Base-by-base conservation (phyloP, 805 yeast genomes). In the Myxozyma sirexii region DNA sequence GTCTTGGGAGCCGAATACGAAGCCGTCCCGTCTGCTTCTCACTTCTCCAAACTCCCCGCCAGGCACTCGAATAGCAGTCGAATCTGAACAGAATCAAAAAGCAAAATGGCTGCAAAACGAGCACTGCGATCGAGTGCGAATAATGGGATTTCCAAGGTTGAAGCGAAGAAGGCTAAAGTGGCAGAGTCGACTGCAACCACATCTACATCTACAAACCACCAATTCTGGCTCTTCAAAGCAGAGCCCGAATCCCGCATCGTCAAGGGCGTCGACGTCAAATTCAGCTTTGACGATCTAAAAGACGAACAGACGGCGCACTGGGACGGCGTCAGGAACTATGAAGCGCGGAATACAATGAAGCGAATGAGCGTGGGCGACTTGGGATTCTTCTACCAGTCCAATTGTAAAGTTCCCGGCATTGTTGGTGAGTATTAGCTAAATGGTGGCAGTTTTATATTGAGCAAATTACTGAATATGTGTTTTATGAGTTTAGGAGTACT, bases 251-350 rank as follows among this genome's bases (percentile, higher is more conserved):
- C 79, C 0, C 70, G 86, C 45, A 70, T 81, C 10, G 84, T 80
- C 52, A 74, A 81, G 7, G 82, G 82, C 1, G 70, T 71, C 19
- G 84, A 83, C 66, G 82, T 79, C 23, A 75, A 75, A 43, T 83
- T 81, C 67, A 75, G 84, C 4, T 71, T 82, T 5, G 72, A 72
- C 7, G 82, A 78, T 31, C 70, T 83, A 12, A 55, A 48, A 21
- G 31, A 41, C 6, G 64, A 74, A 4, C 78, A 74, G 7, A 73
- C 69, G 4, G 60, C 60, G 1, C 81, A 80, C 53, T 83, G 86
- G 86, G 82, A 81, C 62, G 86, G 87, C 1, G 86, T 83, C 10
- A 72, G 87, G 47, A 83, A 83, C 67, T 78, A 78, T 60, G 86
- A 82, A 70, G 86, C 86, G 0, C 73, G 79, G 60, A 83, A 82